These are phyloP conservation scores for Yamadazyma sp. DNA, from an alignment of 1,139 yeast genomes.

Conservation along the genomic window DNA sequence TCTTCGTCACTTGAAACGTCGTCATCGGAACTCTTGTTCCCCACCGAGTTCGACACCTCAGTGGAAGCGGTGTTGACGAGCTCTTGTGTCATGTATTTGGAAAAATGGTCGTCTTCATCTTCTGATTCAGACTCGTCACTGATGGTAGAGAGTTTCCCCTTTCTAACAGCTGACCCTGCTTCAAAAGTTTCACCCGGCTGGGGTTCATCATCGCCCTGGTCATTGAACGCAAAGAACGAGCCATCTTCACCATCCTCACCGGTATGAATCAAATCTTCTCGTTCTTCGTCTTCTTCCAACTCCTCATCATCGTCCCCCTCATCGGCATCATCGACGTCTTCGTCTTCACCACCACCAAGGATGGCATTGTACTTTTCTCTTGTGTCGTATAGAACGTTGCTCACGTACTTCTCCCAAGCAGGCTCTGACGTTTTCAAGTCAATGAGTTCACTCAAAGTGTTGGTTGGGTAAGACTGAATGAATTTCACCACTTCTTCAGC, in stretches of 20 bases:
- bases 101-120: slow-evolving; percentile 47
- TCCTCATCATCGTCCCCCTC: slow-evolving; percentile 20
- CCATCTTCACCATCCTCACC: slow-evolving; percentile 5
- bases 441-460: slow-evolving; percentile 58
- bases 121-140: slow-evolving; percentile 26
- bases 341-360: slow-evolving; percentile 68
- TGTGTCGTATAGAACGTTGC: slow-evolving; percentile 79
- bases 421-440: slow-evolving; percentile 59
- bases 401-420: slow-evolving; percentile 83
- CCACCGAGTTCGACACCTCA: slow-evolving; percentile 53
- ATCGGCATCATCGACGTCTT: slow-evolving; percentile 38
- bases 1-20: slow-evolving; percentile 45
- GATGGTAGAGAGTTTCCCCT: not conserved
- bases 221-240: slow-evolving; percentile 4
- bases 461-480: slow-evolving; percentile 70
- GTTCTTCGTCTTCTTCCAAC: slow-evolving; percentile 15
- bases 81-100: slow-evolving; percentile 83
- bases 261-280: not conserved
- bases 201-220: slow-evolving; percentile 1
- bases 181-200: not conserved
- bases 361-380: slow-evolving; percentile 96
- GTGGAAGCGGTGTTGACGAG: slow-evolving; percentile 62
- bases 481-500: slow-evolving; percentile 98
- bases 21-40: slow-evolving; percentile 24
- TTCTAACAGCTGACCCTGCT: slow-evolving; percentile 8